phyloP scores from a whole-genome alignment of 495 filamentous ascomycete species.

The Collariella sp. region DNA sequence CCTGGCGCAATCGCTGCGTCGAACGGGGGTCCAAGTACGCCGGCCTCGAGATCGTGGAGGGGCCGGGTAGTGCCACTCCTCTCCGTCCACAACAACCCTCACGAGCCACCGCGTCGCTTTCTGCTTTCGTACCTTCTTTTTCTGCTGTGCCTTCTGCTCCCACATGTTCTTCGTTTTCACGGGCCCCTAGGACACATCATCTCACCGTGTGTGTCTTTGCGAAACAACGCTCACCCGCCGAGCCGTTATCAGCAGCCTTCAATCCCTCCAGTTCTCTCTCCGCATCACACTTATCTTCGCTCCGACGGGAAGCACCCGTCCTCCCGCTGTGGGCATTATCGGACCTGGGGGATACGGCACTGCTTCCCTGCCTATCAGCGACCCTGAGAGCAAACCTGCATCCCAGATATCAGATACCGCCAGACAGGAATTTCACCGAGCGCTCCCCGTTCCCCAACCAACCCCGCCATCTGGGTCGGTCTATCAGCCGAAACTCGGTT shows the following conservation, averaged over 20 bases:
- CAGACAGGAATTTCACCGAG: slow-evolving; percentile 26
- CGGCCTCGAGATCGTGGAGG: slow-evolving; percentile 11
- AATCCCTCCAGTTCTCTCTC: neutral
- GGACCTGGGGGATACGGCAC: slow-evolving; percentile 17
- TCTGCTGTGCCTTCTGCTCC: neutral
- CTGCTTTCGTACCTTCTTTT: neutral
- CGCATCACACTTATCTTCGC: slow-evolving; percentile 22
- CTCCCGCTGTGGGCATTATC: slow-evolving; percentile 15
- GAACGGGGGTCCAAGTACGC: slow-evolving; percentile 15
- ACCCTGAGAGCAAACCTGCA: slow-evolving; percentile 6
- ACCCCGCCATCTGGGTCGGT: slow-evolving; percentile 13
- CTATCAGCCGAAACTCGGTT: slow-evolving; percentile 21
- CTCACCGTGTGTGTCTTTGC: neutral
- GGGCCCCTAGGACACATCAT: neutral
- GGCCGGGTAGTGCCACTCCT: slow-evolving; percentile 15
- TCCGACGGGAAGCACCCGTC: slow-evolving; percentile 20
- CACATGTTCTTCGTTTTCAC: neutral
- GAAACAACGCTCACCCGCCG: neutral
- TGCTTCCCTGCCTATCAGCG: slow-evolving; percentile 25
- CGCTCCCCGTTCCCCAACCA: slow-evolving; percentile 13
- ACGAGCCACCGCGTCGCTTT: neutral
- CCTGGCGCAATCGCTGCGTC: slow-evolving; percentile 14
- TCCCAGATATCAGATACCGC: slow-evolving; percentile 24
- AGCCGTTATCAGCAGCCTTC: slow-evolving; percentile 10
- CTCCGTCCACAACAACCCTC: slow-evolving; percentile 1